Evolutionary conservation across 1,284 basidiomycete genomes (phyloP), one percentile per base, ranked within the genome.

Genomic region (Phlebopus sp.): DNA sequence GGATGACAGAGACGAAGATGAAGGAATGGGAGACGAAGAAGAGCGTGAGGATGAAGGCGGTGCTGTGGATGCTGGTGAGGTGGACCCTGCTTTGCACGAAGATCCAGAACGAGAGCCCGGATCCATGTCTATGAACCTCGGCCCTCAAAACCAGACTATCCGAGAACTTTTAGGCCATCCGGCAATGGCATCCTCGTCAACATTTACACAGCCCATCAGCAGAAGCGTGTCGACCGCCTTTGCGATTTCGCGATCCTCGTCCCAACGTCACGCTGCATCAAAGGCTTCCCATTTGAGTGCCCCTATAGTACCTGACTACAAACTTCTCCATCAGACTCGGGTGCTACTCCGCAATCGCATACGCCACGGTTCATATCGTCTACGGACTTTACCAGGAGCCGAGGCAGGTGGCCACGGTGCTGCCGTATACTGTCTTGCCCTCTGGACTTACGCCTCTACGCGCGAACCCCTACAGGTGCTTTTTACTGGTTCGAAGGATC

Each of bases 401-500:
- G 66, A 68, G 9, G 55, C 53, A 42, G 66, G 66, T 0, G 66
- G 62, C 5, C 77, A 79, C 53, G 63, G 70, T 29, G 74, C 73
- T 48, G 86, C 84, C 5, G 86, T 90, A 31, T 90, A 90, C 57
- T 89, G 87, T 56, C 70, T 90, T 34, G 85, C 87, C 58, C 68
- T 90, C 34, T 86, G 87, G 69, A 86, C 84, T 0, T 85, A 88
- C 59, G 76, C 84, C 74, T 79, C n/a, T 76, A 79, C 36, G 63
- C 52, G 53, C n/a, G 52, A 55, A 11, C 66, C 55, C 1, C 45
- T 66, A 40, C 86, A 87, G 63, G 81, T 84, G 11, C 74, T 93
- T 4, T 86, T 93, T 57, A 91, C 90, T 0, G 90, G 90, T 5
- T 92, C 89, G 7, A 79, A 90, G 50, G 91, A 94, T 64, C 79